These are phyloP conservation scores for Hebeloma cylindrosporum DNA, from an alignment of 768 basidiomycete genomes.

Conservation along the genomic window DNA sequence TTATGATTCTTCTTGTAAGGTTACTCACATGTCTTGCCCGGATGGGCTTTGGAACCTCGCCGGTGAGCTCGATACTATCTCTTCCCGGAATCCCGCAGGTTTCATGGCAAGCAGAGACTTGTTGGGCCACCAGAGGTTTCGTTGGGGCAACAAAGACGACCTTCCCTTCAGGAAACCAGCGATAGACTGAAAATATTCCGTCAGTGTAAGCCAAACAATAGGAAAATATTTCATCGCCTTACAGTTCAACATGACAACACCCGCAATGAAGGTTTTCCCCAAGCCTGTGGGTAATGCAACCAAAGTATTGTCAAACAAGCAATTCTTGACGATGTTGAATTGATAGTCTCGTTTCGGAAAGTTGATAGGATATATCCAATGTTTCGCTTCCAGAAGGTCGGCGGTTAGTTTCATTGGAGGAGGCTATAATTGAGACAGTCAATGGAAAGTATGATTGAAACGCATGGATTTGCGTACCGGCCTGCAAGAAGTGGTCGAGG, in stretches of 20 bases:
- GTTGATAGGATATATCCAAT: constrained; percentile 93
- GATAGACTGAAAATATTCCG: constrained; percentile 75
- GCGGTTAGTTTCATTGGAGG: constrained; percentile 75
- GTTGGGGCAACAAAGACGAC: constrained; percentile 96
- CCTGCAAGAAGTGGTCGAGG: constrained; percentile 3
- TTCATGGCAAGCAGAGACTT: constrained; percentile 89
- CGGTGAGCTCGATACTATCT: constrained; percentile 87
- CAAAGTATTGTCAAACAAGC: constrained; percentile 89
- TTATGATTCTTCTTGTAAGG: neutral
- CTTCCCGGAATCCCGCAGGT: constrained; percentile 89
- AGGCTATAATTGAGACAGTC: constrained; percentile 40
- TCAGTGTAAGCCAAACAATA: neutral
- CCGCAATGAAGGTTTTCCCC: constrained; percentile 98
- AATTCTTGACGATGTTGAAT: constrained; percentile 84
- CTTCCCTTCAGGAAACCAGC: constrained; percentile 91
- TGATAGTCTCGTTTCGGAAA: constrained; percentile 90
- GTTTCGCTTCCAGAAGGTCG: constrained; percentile 76
- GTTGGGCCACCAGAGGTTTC: constrained; percentile 94
- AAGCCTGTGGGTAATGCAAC: constrained; percentile 94
- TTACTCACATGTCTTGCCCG: constrained; percentile 60
- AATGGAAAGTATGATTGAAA: constrained; percentile 3
- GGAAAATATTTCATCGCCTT: constrained; percentile 12
- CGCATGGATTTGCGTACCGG: constrained; percentile 10
- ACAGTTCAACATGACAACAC: constrained; percentile 96
- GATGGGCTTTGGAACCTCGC: constrained; percentile 54